Evolutionary conservation across 78 protist species (phyloP), one percentile per base, ranked within the genome.

Genomic region (Dictyostelium capitatum): DNA sequence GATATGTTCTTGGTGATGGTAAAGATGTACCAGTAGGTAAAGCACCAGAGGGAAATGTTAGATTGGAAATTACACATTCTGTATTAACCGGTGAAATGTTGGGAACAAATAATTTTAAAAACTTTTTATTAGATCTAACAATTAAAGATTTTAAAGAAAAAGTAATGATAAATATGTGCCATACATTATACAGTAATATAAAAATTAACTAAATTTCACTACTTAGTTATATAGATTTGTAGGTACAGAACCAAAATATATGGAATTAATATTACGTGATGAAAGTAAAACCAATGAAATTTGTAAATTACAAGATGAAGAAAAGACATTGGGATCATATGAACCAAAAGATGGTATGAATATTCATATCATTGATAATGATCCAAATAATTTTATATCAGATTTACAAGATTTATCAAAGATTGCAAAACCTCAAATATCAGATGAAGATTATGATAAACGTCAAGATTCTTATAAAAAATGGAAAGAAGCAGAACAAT

Each of bases 361-460:
- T 32, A 53, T 96, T 32, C 96, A 94, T 41, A 90, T 95, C 51
- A 70, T 94, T 30, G 98, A 97, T 85, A 82, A 83, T 0, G 92
- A 95, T 47, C 97, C 98, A 19, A 59, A 73, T 74, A 14, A 77
- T 4, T 81, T 69, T 1, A 80, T 85, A 2, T 90, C 83, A 1
- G 53, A 41, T 0, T 82, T 92, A 30, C 89, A 90, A 72, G 97
- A 97, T 79, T 90, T 91, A 6, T 19, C 70, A 7, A 83, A 79
- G 37, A 89, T 82, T 32, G 50, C 87, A 74, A 95, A 93, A 62
- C 94, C 74, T 65, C 92, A 62, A 47, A 96, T 97, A 70, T 77
- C 97, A 0, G 98, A 97, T 12, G 98, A 85, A 48, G 97, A 95
- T 69, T 97, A 97, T 75, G 11, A 43, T 32, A 75, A 90, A 65